Conservation (phyloP, 2,329 filamentous ascomycete species). For the Venturia aucupariae region DNA sequence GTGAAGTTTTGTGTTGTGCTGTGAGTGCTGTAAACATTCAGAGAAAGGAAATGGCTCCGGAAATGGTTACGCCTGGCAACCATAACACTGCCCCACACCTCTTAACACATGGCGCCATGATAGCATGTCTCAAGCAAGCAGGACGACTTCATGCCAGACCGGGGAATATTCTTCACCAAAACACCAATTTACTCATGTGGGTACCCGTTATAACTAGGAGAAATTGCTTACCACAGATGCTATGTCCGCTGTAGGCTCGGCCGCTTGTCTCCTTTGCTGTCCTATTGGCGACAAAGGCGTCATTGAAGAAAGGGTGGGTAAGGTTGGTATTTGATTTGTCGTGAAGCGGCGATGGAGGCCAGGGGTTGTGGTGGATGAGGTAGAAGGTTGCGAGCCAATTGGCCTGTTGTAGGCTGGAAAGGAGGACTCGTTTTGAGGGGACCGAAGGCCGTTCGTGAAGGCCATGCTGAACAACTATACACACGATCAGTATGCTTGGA, state of each 20-base stretch:
- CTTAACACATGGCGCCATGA: not conserved
- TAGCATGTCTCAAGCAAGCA: not conserved
- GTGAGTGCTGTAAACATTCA: not conserved
- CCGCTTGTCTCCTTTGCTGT: conserved; percentile 41
- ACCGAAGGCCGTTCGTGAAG: conserved; percentile 56
- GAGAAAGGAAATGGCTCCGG: not conserved
- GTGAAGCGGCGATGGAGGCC: conserved; percentile 87
- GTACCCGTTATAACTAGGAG: not conserved
- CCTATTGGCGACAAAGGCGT: conserved; percentile 51
- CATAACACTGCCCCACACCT: not conserved
- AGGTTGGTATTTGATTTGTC: conserved; percentile 69
- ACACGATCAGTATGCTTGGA: not conserved
- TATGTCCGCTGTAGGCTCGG: conserved; percentile 42
- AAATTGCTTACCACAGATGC: conserved; percentile 41
- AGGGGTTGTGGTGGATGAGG: not conserved
- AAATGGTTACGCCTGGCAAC: not conserved
- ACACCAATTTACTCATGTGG: not conserved
- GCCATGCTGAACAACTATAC: conserved; percentile 41
- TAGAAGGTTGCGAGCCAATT: conserved; percentile 47
- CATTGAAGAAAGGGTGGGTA: conserved; percentile 64
- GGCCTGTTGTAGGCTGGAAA: conserved; percentile 64
- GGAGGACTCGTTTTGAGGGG: conserved; percentile 64
- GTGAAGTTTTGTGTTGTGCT: not conserved
- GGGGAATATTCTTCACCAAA: not conserved
- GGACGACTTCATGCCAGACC: conserved; percentile 1